Evolutionary conservation across 441 rosid species (phyloP).

Genomic region (Manihot esculenta): DNA sequence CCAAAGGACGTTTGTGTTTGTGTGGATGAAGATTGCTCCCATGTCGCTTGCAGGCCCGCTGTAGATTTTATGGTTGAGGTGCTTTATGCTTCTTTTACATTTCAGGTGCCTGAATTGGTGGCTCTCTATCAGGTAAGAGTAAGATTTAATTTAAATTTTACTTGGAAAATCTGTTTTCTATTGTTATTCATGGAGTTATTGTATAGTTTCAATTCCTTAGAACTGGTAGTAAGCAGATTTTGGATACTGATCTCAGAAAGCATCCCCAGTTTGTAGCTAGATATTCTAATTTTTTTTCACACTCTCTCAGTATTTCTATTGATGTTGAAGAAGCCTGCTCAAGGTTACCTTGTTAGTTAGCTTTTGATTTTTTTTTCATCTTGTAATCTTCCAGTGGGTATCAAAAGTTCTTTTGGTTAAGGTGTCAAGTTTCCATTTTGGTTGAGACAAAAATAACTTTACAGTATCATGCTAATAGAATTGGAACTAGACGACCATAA

Average conservation of each 20-base stretch:
- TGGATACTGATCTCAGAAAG: not conserved
- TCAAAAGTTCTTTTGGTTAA: not conserved
- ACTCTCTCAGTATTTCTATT: not conserved
- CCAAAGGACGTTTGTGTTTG: constrained; percentile 52
- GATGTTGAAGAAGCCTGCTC: not conserved
- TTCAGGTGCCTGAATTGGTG: constrained; percentile 60
- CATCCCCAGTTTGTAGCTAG: not conserved
- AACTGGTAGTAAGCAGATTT: not conserved
- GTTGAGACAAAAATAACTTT: not conserved
- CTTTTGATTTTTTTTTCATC: not conserved
- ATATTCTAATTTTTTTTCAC: not conserved
- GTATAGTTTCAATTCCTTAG: not conserved
- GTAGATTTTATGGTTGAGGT: constrained; percentile 67
- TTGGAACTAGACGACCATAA: not conserved
- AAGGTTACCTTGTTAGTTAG: not conserved
- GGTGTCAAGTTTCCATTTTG: not conserved
- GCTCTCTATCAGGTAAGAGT: constrained; percentile 61
- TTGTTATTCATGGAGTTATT: constrained; percentile 1
- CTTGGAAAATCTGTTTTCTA: not conserved
- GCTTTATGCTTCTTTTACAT: constrained; percentile 64
- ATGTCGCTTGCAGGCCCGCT: constrained; percentile 70
- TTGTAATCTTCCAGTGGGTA: not conserved
- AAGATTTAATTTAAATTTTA: not conserved
- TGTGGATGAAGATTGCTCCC: constrained; percentile 67
- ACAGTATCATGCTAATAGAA: not conserved